phyloP scores from a whole-genome alignment of 208 protist species.

The Naegleria gruberi region DNA sequence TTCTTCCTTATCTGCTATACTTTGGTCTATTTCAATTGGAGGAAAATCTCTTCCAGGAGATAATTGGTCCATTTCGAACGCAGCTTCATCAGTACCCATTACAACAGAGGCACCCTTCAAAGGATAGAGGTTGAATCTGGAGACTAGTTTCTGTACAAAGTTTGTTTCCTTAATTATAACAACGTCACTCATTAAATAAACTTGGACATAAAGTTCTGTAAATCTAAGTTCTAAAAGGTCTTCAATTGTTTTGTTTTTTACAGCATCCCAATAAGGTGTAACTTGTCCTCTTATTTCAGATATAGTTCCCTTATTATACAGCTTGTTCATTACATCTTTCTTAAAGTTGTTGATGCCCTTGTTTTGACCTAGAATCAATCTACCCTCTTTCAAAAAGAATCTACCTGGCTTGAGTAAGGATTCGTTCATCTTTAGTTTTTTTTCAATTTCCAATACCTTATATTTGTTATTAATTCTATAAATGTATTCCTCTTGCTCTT shows the following conservation, averaged over 20 bases:
- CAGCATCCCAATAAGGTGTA: not conserved
- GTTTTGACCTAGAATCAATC: not conserved
- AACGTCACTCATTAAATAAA: slow-evolving; percentile 11
- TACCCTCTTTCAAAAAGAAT: slow-evolving; percentile 5
- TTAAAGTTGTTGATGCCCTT: slow-evolving; percentile 2
- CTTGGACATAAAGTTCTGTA: not conserved
- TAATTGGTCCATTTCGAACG: not conserved
- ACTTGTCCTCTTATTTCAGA: not conserved
- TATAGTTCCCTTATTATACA: not conserved
- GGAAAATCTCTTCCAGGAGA: not conserved
- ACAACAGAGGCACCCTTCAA: not conserved
- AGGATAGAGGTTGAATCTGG: not conserved
- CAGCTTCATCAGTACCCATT: not conserved
- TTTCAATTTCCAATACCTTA: not conserved
- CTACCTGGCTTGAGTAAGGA: not conserved
- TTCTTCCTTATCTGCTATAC: not conserved
- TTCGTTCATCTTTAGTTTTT: not conserved
- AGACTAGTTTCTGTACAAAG: slow-evolving; percentile 4
- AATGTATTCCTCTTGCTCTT: not conserved
- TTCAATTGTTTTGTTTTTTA: not conserved
- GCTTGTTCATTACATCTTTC: not conserved
- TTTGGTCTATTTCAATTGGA: not conserved
- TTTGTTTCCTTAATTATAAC: slow-evolving; percentile 7
- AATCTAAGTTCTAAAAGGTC: not conserved
- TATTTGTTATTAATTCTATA: slow-evolving; percentile 13